phyloP scores from a whole-genome alignment of 2,329 filamentous ascomycete genomes.

The Xylariaceae sp. region DNA sequence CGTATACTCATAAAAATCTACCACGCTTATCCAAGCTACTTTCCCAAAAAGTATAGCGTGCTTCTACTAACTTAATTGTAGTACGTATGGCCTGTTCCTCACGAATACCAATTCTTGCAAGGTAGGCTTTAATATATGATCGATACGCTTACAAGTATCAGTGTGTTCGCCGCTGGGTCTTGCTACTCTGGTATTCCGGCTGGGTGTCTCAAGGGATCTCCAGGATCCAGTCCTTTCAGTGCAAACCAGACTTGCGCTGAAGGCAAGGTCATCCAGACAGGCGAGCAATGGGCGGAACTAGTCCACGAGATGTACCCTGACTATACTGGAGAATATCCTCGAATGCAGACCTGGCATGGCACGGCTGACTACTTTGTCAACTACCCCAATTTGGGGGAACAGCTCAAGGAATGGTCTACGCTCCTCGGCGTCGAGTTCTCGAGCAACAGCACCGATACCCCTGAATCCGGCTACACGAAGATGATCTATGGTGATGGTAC shows the following conservation, averaged over 20 bases:
- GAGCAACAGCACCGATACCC: constrained; percentile 12
- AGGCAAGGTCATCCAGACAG: constrained; percentile 28
- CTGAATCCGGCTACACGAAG: constrained; percentile 13
- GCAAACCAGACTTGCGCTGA: constrained; percentile 33
- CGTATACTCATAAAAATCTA: too few relatives aligned
- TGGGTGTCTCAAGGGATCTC: constrained; percentile 26
- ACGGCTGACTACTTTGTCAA: constrained; percentile 36
- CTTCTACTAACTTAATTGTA: too few relatives aligned
- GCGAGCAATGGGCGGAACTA: constrained; percentile 14
- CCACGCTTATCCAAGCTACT: too few relatives aligned
- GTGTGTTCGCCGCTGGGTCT: constrained; percentile 39
- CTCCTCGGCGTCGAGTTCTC: constrained; percentile 30
- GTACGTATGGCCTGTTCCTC: too few relatives aligned
- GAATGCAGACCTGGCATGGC: constrained; percentile 46
- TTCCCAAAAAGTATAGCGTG: too few relatives aligned
- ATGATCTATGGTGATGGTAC: constrained; percentile 18
- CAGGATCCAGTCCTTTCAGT: constrained; percentile 13
- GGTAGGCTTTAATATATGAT: too few relatives aligned
- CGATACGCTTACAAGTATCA: too few relatives aligned
- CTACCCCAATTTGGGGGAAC: constrained; percentile 42
- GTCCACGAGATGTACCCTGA: constrained; percentile 33
- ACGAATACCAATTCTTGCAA: too few relatives aligned
- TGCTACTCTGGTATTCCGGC: constrained; percentile 42
- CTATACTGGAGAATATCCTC: constrained; percentile 37
- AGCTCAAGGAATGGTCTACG: constrained; percentile 39